A percentile compares a stretch with the other conserved stretches of the same genome.
Conservation (phyloP, 2,329 filamentous ascomycete species). For the Knufia fluminis region DNA sequence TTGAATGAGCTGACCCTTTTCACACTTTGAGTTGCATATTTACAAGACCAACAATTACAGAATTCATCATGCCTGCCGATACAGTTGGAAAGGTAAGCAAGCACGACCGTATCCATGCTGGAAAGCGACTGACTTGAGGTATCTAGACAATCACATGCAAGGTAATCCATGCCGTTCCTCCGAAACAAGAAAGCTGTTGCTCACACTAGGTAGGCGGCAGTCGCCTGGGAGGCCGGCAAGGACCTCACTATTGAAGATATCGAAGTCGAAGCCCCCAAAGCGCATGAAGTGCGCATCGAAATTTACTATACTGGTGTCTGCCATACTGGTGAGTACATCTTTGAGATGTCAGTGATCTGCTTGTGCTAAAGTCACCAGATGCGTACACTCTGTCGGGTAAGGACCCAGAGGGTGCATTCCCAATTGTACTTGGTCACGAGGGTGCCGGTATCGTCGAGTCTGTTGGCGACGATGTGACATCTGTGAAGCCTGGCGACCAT, state of each 20-base stretch:
- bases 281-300: slow-evolving; percentile 92
- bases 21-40: too few relatives aligned
- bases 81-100: slow-evolving; percentile 22
- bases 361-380: slow-evolving; percentile 42
- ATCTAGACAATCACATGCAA: slow-evolving; percentile 84
- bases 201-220: slow-evolving; percentile 56
- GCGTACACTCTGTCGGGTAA: slow-evolving; percentile 93
- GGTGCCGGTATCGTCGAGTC: slow-evolving; percentile 89
- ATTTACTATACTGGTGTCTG: slow-evolving; percentile 98
- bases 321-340: slow-evolving; percentile 65
- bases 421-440: slow-evolving; percentile 80
- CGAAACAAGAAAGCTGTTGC: neutral
- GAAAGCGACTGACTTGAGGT: neutral
- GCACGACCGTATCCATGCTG: slow-evolving; percentile 9
- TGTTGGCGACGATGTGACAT: slow-evolving; percentile 87
- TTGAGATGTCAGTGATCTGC: too few relatives aligned
- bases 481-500: slow-evolving; percentile 86
- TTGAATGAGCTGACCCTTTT: too few relatives aligned
- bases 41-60: neutral
- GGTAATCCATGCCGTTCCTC: slow-evolving; percentile 29
- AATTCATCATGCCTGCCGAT: slow-evolving; percentile 20
- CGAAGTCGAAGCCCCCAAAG: slow-evolving; percentile 79
- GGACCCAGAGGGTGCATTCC: slow-evolving; percentile 92
- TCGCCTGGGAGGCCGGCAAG: slow-evolving; percentile 94
- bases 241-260: slow-evolving; percentile 82